These are phyloP conservation scores for Trametes gibbosa DNA, from an alignment of 768 basidiomycete genomes.

Conservation along the genomic window DNA sequence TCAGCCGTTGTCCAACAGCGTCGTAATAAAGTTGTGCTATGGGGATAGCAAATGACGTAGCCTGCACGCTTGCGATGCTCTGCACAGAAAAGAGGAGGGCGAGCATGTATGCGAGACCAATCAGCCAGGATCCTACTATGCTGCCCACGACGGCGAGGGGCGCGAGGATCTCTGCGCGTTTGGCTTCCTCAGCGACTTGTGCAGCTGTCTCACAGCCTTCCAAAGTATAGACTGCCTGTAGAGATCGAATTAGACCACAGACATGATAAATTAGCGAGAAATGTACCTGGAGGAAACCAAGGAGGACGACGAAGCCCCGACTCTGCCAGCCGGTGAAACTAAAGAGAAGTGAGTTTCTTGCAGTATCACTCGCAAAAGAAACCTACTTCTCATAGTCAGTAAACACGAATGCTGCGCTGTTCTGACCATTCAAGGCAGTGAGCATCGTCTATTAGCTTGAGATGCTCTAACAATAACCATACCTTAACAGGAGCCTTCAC, in stretches of 20 bases:
- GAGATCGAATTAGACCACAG: neutral
- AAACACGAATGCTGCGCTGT: slow-evolving; percentile 51
- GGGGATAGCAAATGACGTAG: slow-evolving; percentile 41
- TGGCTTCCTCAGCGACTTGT: slow-evolving; percentile 61
- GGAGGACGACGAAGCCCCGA: slow-evolving; percentile 53
- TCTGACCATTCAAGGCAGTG: slow-evolving; percentile 34
- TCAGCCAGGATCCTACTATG: slow-evolving; percentile 55
- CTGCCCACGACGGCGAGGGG: slow-evolving; percentile 56
- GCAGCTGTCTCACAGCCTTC: slow-evolving; percentile 64
- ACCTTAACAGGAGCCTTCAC: slow-evolving; percentile 56
- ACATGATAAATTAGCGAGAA: neutral
- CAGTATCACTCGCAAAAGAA: neutral
- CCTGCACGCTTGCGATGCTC: slow-evolving; percentile 17
- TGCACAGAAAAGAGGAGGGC: slow-evolving; percentile 57
- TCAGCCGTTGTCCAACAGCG: slow-evolving; percentile 45
- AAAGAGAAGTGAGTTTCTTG: neutral
- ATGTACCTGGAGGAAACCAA: slow-evolving; percentile 50
- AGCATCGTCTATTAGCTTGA: neutral
- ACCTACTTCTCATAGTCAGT: slow-evolving; percentile 54
- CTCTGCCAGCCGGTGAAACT: slow-evolving; percentile 58
- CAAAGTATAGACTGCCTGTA: slow-evolving; percentile 54
- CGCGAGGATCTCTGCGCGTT: slow-evolving; percentile 53
- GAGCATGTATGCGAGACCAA: slow-evolving; percentile 57
- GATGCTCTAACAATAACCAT: neutral
- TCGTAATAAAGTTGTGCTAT: slow-evolving; percentile 59